Percentiles rank a stretch among this genome's conserved stretches.
Conservation (phyloP, 257 asterid species). For the Cordia subcordata region DNA sequence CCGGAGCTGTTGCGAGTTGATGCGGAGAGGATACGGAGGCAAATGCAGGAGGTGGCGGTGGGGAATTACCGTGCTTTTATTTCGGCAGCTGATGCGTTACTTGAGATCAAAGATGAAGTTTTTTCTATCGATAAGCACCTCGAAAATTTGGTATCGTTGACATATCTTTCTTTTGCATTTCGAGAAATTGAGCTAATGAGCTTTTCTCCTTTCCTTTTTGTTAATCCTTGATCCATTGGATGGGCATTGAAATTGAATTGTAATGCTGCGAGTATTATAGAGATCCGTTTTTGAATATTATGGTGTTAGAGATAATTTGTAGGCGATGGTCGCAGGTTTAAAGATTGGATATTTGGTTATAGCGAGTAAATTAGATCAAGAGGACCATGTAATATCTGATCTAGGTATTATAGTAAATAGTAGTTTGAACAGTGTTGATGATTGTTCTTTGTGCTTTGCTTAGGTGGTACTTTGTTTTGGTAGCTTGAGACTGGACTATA, state of each 20-base stretch:
- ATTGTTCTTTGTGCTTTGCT: no score
- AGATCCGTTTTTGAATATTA: neutral
- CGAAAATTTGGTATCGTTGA: slow-evolving; percentile 55
- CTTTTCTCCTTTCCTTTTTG: neutral
- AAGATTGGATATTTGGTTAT: neutral
- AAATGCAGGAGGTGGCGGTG: slow-evolving; percentile 99
- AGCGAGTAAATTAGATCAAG: no score
- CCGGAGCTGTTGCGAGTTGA: slow-evolving; percentile 93
- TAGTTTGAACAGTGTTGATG: no score
- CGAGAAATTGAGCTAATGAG: neutral
- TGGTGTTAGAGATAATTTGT: neutral
- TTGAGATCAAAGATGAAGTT: slow-evolving; percentile 78
- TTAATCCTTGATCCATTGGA: neutral
- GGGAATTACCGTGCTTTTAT: slow-evolving; percentile 88
- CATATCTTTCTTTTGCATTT: neutral
- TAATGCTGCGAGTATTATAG: neutral
- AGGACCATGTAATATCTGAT: neutral
- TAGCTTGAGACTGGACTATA: no score
- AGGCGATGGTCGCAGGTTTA: neutral
- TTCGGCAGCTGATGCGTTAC: slow-evolving; percentile 89
- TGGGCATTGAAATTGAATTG: neutral
- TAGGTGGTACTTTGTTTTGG: no score
- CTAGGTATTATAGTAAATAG: no score
- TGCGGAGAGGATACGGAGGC: slow-evolving; percentile 93
- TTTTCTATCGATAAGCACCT: slow-evolving; percentile 83